These are phyloP conservation scores for Coemansia sp. DNA, from an alignment of 192 early-diverging fungal genomes.

Conservation along the genomic window DNA sequence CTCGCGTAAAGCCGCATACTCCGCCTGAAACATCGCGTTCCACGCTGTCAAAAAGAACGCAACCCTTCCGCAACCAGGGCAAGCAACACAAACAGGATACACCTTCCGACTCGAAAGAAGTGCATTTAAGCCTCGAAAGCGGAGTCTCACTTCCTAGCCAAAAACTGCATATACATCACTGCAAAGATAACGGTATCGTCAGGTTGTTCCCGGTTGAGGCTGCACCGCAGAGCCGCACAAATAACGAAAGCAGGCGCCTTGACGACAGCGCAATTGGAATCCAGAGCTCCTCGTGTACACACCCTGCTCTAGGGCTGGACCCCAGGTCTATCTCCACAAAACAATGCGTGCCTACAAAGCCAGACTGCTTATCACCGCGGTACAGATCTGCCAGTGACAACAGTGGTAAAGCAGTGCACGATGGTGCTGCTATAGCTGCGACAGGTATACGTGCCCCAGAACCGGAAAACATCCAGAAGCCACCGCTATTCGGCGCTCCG, in stretches of 20 bases:
- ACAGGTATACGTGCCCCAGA: background rate
- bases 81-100: background rate
- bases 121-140: background rate
- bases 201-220: slow-evolving; percentile 1
- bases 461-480: background rate
- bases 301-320: background rate
- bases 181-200: slow-evolving; percentile 10
- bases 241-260: background rate
- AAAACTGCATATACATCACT: background rate
- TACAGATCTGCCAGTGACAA: slow-evolving; percentile 4
- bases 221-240: background rate
- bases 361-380: background rate
- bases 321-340: background rate
- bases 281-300: background rate
- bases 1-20: background rate
- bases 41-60: background rate
- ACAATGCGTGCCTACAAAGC: background rate
- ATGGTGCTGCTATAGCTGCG: background rate
- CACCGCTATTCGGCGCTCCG: background rate
- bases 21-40: background rate
- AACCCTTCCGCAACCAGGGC: background rate
- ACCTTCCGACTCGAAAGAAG: background rate
- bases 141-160: background rate
- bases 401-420: background rate
- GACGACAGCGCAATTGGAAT: background rate